A percentile compares a stretch with the other conserved stretches of the same genome.
These are phyloP conservation scores for Populus hybrid DNA, from an alignment of 441 rosid genomes.

Conservation along the genomic window DNA sequence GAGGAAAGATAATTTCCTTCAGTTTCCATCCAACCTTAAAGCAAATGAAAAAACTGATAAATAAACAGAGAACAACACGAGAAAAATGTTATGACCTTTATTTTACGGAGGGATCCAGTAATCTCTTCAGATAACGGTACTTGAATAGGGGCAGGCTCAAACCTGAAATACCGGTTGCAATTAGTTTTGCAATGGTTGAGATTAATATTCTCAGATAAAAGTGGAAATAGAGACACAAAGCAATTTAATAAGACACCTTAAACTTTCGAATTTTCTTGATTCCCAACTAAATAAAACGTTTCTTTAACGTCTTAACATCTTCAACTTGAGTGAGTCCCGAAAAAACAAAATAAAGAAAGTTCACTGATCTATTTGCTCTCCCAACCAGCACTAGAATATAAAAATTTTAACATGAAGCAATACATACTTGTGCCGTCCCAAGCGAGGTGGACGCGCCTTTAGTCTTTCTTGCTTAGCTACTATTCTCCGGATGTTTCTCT, in stretches of 20 bases:
- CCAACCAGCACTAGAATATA: background rate
- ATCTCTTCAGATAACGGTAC: constrained; percentile 85
- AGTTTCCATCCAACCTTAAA: background rate
- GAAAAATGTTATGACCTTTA: constrained; percentile 45
- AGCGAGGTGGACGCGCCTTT: constrained; percentile 70
- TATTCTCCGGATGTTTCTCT: constrained; percentile 43
- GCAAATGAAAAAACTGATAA: background rate
- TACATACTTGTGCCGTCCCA: constrained; percentile 87
- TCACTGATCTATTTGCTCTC: background rate
- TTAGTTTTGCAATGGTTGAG: background rate
- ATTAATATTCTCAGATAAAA: background rate
- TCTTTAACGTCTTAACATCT: background rate
- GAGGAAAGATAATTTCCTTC: background rate
- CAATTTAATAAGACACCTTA: background rate
- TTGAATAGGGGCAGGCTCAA: constrained; percentile 77
- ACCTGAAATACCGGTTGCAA: constrained; percentile 37
- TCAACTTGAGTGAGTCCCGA: background rate
- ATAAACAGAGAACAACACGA: background rate
- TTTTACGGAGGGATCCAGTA: constrained; percentile 78
- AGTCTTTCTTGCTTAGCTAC: constrained; percentile 71
- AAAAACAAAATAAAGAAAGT: background rate
- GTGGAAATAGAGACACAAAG: background rate
- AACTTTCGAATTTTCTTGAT: background rate
- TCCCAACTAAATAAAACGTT: background rate
- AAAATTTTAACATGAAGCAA: background rate